Evolutionary conservation across 192 early-diverging fungal species (phyloP), one percentile per base, ranked within the genome.

Genomic region (Coemansia sp.): DNA sequence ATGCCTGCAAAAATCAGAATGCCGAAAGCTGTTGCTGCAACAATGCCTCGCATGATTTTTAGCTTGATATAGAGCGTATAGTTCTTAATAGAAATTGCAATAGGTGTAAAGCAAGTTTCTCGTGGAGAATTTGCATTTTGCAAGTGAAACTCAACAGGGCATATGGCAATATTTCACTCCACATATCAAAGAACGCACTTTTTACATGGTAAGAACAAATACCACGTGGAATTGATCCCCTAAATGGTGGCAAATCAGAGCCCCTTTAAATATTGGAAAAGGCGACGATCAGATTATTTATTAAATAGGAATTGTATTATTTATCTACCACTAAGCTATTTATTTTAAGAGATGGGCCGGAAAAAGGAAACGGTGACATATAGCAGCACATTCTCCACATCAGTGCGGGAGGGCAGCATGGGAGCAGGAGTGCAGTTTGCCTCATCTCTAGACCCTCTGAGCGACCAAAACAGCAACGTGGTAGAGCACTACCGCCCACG

Each of bases 401-500:
- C 61, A 3, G 54, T 47, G 49, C 37, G 46, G 42, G 50, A 50
- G 53, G 72, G 72, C 42, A 74, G 65, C 54, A 30, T 43, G 3
- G 35, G 61, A 42, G 50, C 55, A 15, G 65, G 61, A 5, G 30
- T 74, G 11, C 64, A 73, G 53, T 73, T 73, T 42, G 55, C 70
- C 4, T 65, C 70, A 0, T 53, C 38, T 16, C 49, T 57, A 20
- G 40, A 42, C 40, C 14, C n/a, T 0, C 15, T 18, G n/a, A 18
- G 40, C 40, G 40, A 42, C 12, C 59, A 43, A 16, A 35, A 46
- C 14, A 31, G 44, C 49, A 48, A 41, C 26, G 58, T 72, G 15
- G 59, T 54, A 12, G 63, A 75, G 55, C 87, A 88, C 55, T 86
- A 80, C 37, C 83, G 83, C 47, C 79, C 79, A 20, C 68, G 80